Evolutionary conservation across 192 early-diverging fungal genomes (phyloP).

Genomic region (Helicostylum pulchrum): DNA sequence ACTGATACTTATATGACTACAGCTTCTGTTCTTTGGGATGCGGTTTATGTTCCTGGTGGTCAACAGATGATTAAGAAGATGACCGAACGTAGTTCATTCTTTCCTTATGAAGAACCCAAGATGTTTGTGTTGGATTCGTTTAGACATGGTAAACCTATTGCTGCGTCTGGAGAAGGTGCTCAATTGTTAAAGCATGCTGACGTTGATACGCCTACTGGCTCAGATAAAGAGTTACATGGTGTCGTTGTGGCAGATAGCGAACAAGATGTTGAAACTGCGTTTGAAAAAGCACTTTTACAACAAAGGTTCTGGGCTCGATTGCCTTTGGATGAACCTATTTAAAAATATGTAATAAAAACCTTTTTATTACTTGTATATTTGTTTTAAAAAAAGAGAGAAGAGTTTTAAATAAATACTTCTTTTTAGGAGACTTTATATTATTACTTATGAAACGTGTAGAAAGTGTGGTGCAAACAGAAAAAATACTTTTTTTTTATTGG

Average conservation of each 20-base stretch:
- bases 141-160: slow-evolving; percentile 24
- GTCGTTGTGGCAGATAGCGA: slow-evolving; percentile 2
- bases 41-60: slow-evolving; percentile 28
- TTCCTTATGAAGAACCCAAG: slow-evolving; percentile 24
- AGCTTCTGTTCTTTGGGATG: slow-evolving; percentile 24
- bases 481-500: too few relatives aligned
- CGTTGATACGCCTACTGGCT: not conserved
- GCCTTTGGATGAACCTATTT: slow-evolving; percentile 11
- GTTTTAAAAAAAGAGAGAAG: too few relatives aligned
- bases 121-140: slow-evolving; percentile 20
- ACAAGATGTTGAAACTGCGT: not conserved
- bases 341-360: not conserved
- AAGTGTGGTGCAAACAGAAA: too few relatives aligned
- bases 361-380: too few relatives aligned
- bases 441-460: too few relatives aligned
- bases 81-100: not conserved
- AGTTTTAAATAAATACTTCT: too few relatives aligned
- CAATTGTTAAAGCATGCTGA: slow-evolving; percentile 11
- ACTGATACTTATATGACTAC: slow-evolving; percentile 19
- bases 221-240: slow-evolving; percentile 1
- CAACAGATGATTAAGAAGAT: slow-evolving; percentile 5
- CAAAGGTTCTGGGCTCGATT: slow-evolving; percentile 22
- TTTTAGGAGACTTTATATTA: too few relatives aligned
- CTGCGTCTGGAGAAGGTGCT: slow-evolving; percentile 14
- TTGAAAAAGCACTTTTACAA: slow-evolving; percentile 14